Percentiles rank a stretch among this genome's conserved stretches.
These are phyloP conservation scores for Scorias spongiosa DNA, from an alignment of 2,329 filamentous ascomycete genomes.

Conservation along the genomic window DNA sequence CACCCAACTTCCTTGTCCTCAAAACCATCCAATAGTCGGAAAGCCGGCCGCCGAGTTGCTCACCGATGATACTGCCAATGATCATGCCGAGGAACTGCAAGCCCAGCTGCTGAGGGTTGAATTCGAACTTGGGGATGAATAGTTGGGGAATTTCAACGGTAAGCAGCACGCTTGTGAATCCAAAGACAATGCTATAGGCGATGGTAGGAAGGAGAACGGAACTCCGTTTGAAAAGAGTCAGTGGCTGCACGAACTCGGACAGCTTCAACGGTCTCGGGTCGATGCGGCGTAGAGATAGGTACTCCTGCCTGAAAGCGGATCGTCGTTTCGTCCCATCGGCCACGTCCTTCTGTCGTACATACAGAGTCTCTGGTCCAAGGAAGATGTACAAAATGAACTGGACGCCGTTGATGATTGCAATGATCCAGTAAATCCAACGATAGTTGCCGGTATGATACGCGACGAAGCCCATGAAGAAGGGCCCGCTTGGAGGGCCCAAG, in stretches of 20 bases:
- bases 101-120: conserved; percentile 43
- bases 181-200: conserved; percentile 43
- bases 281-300: conserved; percentile 31
- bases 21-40: conserved; percentile 40
- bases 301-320: conserved; percentile 30
- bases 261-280: conserved; percentile 35
- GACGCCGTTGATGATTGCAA: conserved; percentile 41
- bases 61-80: conserved; percentile 41
- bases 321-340: conserved; percentile 11
- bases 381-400: conserved; percentile 44
- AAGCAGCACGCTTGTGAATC: conserved; percentile 37
- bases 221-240: conserved; percentile 30
- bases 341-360: conserved; percentile 27
- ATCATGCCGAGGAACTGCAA: conserved; percentile 44
- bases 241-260: conserved; percentile 38
- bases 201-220: conserved; percentile 36
- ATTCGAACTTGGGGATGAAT: conserved; percentile 38
- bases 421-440: conserved; percentile 43
- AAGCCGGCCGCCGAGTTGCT: conserved; percentile 40
- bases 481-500: conserved; percentile 30
- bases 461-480: conserved; percentile 30
- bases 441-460: conserved; percentile 35
- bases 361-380: conserved; percentile 40
- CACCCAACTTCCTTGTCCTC: conserved; percentile 20
- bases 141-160: conserved; percentile 47